phyloP scores from a whole-genome alignment of 1,284 basidiomycete species.

The Sparassis latifolia region DNA sequence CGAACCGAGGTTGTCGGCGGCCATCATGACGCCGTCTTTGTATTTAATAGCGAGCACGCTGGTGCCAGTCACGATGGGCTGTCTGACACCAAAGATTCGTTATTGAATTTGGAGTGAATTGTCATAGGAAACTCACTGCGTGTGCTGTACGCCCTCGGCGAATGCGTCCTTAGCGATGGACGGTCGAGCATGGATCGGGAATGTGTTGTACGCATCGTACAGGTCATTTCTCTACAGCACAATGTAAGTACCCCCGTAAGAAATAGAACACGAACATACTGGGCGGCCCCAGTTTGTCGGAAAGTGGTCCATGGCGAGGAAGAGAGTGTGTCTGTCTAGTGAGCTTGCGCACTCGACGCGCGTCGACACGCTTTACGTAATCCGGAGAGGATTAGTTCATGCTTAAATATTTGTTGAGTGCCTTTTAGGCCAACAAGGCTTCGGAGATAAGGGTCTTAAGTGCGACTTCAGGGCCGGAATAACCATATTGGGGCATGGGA shows the following conservation, averaged over 20 bases:
- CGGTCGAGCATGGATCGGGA: constrained; percentile 60
- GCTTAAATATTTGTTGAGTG: no score
- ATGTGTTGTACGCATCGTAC: constrained; percentile 67
- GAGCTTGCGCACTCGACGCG: constrained; percentile 2
- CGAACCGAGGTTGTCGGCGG: constrained; percentile 93
- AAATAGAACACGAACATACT: constrained; percentile 33
- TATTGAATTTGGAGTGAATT: not conserved
- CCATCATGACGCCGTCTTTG: constrained; percentile 97
- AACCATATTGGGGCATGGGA: not conserved
- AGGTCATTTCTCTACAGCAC: constrained; percentile 58
- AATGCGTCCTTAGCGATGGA: constrained; percentile 51
- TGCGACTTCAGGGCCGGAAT: not conserved
- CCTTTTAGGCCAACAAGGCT: no score
- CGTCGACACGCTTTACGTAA: constrained; percentile 12
- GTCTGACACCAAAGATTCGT: constrained; percentile 36
- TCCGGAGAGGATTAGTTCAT: not conserved
- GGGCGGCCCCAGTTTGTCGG: constrained; percentile 77
- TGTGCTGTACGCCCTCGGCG: constrained; percentile 61
- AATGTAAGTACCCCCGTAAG: not conserved
- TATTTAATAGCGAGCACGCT: constrained; percentile 92
- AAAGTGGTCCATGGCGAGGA: constrained; percentile 65
- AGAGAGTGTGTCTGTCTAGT: not conserved
- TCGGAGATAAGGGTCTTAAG: not conserved
- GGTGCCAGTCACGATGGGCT: constrained; percentile 96
- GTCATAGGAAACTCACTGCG: constrained; percentile 50